Evolutionary conservation across 768 basidiomycete species (phyloP).

Genomic region (Leccinum obscurum): DNA sequence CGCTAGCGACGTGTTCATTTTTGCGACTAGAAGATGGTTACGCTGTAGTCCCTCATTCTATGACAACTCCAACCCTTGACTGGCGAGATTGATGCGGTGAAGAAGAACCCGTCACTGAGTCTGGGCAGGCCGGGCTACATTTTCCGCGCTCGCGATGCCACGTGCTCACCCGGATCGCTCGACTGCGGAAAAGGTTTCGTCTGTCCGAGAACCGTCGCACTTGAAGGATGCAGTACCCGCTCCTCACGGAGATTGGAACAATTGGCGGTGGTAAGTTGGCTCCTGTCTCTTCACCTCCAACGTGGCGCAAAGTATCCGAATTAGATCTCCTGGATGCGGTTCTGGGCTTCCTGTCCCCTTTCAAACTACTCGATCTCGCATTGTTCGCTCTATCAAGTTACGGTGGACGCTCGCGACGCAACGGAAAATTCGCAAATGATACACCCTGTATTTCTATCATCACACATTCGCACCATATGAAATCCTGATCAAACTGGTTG

Average conservation of each 20-base stretch:
- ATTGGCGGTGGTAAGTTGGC: slow-evolving; percentile 5
- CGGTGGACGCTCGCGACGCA: slow-evolving; percentile 3
- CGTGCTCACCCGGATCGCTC: slow-evolving; percentile 1
- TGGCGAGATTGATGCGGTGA: slow-evolving; percentile 5
- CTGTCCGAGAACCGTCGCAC: slow-evolving; percentile 1
- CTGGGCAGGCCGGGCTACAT: slow-evolving; percentile 9
- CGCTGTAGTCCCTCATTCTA: slow-evolving; percentile 12
- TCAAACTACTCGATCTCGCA: slow-evolving; percentile 21
- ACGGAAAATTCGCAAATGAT: slow-evolving; percentile 7
- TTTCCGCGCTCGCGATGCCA: slow-evolving; percentile 6
- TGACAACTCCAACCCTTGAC: neutral
- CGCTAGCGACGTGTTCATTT: neutral
- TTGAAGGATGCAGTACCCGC: slow-evolving; percentile 5
- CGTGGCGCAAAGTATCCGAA: slow-evolving; percentile 11
- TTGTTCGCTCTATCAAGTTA: slow-evolving; percentile 27
- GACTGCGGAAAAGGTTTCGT: slow-evolving; percentile 11
- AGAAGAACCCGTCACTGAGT: neutral
- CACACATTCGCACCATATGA: slow-evolving; percentile 4
- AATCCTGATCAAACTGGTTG: slow-evolving; percentile 2
- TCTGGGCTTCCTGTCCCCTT: slow-evolving; percentile 8
- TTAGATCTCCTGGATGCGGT: neutral
- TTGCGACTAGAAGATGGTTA: slow-evolving; percentile 10
- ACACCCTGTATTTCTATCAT: slow-evolving; percentile 12
- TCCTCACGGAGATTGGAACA: slow-evolving; percentile 8
- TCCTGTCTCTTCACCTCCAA: slow-evolving; percentile 9